Evolutionary conservation across 345 rosid genomes (phyloP).

Genomic region (Salix brachista): DNA sequence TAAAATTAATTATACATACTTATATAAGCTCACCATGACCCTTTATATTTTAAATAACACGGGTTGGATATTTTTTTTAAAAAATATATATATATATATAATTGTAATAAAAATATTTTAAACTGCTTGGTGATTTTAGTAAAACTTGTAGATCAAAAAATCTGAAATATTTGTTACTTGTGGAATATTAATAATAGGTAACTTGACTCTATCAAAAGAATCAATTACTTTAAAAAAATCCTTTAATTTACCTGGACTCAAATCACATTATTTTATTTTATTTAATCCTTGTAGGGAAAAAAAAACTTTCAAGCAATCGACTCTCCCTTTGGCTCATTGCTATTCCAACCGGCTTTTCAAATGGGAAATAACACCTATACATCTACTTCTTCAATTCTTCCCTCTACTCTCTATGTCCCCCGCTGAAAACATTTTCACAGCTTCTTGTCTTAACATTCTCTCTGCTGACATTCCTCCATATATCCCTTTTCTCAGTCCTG

Average conservation of each 20-base stretch:
- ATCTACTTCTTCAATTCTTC: constrained; percentile 5
- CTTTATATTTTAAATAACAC: too few relatives aligned
- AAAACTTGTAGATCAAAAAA: too few relatives aligned
- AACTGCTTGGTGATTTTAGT: too few relatives aligned
- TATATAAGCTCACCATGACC: too few relatives aligned
- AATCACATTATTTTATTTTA: not conserved
- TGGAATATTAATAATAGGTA: constrained; percentile 2
- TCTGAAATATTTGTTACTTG: not conserved
- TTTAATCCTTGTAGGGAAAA: too few relatives aligned
- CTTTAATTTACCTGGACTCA: constrained; percentile 31
- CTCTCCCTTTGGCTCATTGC: constrained; percentile 20
- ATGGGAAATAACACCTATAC: constrained; percentile 18
- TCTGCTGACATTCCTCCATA: not conserved
- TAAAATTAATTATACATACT: too few relatives aligned
- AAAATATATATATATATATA: too few relatives aligned
- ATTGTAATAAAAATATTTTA: too few relatives aligned
- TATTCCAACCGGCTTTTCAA: constrained; percentile 27
- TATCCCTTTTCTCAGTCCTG: constrained; percentile 12
- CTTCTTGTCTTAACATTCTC: not conserved
- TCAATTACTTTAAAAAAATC: not conserved
- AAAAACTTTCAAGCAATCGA: too few relatives aligned
- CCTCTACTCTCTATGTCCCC: not conserved
- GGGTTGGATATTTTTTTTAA: too few relatives aligned
- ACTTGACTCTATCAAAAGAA: constrained; percentile 12
- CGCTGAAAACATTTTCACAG: not conserved